These are phyloP conservation scores for Sparassis latifolia DNA, from an alignment of 1,284 basidiomycete species.

Conservation along the genomic window DNA sequence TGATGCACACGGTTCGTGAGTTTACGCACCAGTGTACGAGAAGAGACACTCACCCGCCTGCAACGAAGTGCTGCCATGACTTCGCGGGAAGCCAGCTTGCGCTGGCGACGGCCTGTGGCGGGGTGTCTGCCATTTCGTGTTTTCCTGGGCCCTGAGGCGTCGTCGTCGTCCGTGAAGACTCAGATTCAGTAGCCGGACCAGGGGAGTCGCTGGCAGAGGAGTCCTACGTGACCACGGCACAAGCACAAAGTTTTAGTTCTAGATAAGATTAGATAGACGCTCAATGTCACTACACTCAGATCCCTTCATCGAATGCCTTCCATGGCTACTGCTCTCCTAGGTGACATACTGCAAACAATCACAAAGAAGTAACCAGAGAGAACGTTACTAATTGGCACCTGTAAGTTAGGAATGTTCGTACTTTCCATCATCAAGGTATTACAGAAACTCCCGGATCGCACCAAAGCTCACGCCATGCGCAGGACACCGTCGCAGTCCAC, in stretches of 20 bases:
- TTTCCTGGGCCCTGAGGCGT: not conserved
- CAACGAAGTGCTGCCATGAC: conserved; percentile 81
- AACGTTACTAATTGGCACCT: no score
- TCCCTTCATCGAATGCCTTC: no score
- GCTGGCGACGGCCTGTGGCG: conserved; percentile 19
- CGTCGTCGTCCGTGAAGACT: no score
- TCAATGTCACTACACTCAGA: not conserved
- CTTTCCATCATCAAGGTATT: conserved; percentile 52
- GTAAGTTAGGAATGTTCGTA: conserved; percentile 42
- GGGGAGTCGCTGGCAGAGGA: no score
- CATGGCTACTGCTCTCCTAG: no score
- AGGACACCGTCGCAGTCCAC: conserved; percentile 78
- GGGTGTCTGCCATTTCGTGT: conserved; percentile 16
- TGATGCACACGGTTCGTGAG: not conserved
- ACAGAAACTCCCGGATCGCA: not conserved
- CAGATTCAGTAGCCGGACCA: no score
- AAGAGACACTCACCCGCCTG: conserved; percentile 66
- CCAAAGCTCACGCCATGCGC: conserved; percentile 1
- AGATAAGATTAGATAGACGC: conserved; percentile 22
- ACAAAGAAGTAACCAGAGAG: no score
- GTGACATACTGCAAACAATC: no score
- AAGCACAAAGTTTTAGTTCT: not conserved
- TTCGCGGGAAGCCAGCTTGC: conserved; percentile 55
- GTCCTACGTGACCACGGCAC: not conserved
- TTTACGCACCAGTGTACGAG: no score